These are phyloP conservation scores for Verticillium tricorpus DNA, from an alignment of 2,329 filamentous ascomycete genomes.

Conservation along the genomic window DNA sequence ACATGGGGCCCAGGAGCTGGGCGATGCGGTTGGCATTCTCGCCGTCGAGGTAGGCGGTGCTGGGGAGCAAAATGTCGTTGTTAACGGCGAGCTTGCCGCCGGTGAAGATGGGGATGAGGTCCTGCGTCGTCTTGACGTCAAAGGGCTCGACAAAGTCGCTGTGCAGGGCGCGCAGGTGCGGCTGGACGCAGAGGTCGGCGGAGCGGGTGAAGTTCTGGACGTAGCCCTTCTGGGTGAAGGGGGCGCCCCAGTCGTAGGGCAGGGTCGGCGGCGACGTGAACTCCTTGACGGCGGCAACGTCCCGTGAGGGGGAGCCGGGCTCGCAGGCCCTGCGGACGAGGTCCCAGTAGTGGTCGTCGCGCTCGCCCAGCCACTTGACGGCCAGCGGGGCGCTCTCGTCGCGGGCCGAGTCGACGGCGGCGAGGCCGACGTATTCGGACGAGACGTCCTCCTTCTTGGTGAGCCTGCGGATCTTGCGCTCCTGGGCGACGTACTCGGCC, in stretches of 20 bases:
- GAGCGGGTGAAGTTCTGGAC: slow-evolving; percentile 55
- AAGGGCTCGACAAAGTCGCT: slow-evolving; percentile 53
- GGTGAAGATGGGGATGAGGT: slow-evolving; percentile 56
- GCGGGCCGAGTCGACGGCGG: slow-evolving; percentile 9
- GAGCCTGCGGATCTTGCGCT: slow-evolving; percentile 38
- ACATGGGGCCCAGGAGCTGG: slow-evolving; percentile 46
- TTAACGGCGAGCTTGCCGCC: slow-evolving; percentile 60
- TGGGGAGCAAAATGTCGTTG: slow-evolving; percentile 60
- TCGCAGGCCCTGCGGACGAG: slow-evolving; percentile 52
- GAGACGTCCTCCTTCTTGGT: slow-evolving; percentile 36
- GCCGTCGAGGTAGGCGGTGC: slow-evolving; percentile 60
- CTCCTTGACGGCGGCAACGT: slow-evolving; percentile 25
- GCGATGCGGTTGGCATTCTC: slow-evolving; percentile 43
- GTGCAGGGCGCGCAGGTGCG: slow-evolving; percentile 45
- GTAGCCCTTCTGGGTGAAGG: slow-evolving; percentile 40
- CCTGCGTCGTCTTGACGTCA: slow-evolving; percentile 44
- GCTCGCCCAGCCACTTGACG: slow-evolving; percentile 40
- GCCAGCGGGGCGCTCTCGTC: slow-evolving; percentile 35
- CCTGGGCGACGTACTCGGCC: slow-evolving; percentile 42
- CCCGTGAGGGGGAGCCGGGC: slow-evolving; percentile 44
- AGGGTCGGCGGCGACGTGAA: slow-evolving; percentile 25
- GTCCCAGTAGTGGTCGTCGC: slow-evolving; percentile 52
- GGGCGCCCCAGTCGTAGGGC: slow-evolving; percentile 27
- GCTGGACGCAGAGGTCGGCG: slow-evolving; percentile 55
- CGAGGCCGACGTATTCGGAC: slow-evolving; percentile 36